Conservation (phyloP, 306 rosid species). For the Prinsepia uniflora region DNA sequence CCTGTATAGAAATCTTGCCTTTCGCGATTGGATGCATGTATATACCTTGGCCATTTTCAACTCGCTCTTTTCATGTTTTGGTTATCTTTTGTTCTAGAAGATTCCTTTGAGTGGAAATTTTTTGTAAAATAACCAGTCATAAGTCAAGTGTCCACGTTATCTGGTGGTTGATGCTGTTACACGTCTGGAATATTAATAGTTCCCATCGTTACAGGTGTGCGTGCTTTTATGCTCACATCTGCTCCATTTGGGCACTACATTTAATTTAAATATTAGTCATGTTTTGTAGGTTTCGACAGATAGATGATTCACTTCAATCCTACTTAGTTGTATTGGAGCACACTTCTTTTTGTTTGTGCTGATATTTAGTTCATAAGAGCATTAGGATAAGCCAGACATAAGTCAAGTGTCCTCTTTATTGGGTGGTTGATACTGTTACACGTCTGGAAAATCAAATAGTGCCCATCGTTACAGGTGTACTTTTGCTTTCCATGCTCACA, state of each 20-base stretch:
- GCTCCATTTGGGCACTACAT: conserved; percentile 42
- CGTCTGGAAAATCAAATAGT: conserved; percentile 35
- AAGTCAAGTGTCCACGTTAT: conserved; percentile 29
- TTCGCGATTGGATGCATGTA: conserved; percentile 34
- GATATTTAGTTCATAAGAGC: neutral
- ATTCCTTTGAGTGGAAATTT: neutral
- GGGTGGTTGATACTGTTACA: conserved; percentile 34
- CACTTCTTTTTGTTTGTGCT: neutral
- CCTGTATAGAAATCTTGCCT: conserved; percentile 29
- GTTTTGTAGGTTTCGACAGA: neutral
- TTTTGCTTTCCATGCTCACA: conserved; percentile 32
- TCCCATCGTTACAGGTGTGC: conserved; percentile 43
- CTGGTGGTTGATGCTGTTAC: conserved; percentile 32
- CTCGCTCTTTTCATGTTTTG: too few relatives aligned
- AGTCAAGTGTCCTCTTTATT: conserved; percentile 33
- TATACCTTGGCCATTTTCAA: neutral
- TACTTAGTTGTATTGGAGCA: neutral
- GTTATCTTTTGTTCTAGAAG: too few relatives aligned
- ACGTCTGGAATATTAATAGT: conserved; percentile 32
- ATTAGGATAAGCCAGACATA: conserved; percentile 12
- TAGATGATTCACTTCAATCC: neutral
- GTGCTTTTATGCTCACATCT: conserved; percentile 39
- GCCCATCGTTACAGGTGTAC: conserved; percentile 48
- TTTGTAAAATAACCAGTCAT: conserved; percentile 15
- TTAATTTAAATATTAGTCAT: neutral